Percentiles rank a stretch among this genome's conserved stretches.
These are phyloP conservation scores for Termitomyces sp. DNA, from an alignment of 768 basidiomycete genomes.

Conservation along the genomic window DNA sequence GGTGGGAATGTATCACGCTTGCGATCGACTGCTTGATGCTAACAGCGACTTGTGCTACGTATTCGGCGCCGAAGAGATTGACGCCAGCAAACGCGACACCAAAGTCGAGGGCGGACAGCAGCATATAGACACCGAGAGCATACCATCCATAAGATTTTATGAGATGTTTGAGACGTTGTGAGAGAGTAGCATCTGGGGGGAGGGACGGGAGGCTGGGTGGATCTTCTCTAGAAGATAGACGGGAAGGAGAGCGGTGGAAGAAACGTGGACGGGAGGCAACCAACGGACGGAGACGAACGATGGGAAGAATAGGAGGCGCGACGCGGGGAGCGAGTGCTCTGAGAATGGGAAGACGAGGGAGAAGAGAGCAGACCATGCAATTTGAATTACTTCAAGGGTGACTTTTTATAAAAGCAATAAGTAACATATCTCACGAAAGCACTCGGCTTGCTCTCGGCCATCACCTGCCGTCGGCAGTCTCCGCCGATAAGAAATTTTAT, in stretches of 20 bases:
- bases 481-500: conserved; percentile 8
- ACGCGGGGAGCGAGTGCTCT: conserved; percentile 41
- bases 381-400: too few species aligned
- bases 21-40: conserved; percentile 48
- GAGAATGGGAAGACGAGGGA: conserved; percentile 43
- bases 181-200: conserved; percentile 52
- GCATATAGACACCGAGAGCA: conserved; percentile 85
- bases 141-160: conserved; percentile 96
- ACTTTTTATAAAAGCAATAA: too few species aligned
- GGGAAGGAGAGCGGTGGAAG: conserved; percentile 46
- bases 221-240: conserved; percentile 36
- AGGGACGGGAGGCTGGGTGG: conserved; percentile 25
- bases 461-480: not conserved
- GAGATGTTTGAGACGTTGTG: conserved; percentile 73
- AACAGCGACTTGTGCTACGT: conserved; percentile 68
- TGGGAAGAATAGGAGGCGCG: conserved; percentile 48
- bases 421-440: too few species aligned
- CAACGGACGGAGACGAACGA: conserved; percentile 31
- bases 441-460: conserved; percentile 10
- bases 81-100: conserved; percentile 79
- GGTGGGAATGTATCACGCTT: conserved; percentile 43
- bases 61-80: conserved; percentile 86
- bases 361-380: conserved; percentile 17
- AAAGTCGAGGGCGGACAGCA: conserved; percentile 77
- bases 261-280: conserved; percentile 29